Percentiles rank a stretch among this genome's conserved stretches.
Conservation (phyloP, 768 basidiomycete species). For the Agaricus blazei region DNA sequence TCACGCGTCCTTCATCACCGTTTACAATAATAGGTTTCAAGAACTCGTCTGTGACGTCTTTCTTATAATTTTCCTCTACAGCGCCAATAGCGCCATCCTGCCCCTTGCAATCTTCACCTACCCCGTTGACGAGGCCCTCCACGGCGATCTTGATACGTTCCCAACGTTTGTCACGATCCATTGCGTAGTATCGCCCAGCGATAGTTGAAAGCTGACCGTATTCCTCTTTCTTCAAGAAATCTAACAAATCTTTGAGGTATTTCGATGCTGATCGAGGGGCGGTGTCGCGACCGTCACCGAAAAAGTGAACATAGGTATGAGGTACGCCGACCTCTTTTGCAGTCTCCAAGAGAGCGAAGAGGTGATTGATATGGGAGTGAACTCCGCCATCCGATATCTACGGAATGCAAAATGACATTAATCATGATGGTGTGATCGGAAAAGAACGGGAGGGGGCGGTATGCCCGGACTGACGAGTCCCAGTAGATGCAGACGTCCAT, state of each 20-base stretch:
- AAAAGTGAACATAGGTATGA: constrained; percentile 87
- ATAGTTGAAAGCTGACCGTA: constrained; percentile 82
- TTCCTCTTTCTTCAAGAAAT: constrained; percentile 72
- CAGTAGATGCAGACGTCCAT: constrained; percentile 82
- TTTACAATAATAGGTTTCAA: constrained; percentile 91
- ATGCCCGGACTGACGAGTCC: constrained; percentile 57
- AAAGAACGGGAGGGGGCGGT: not conserved
- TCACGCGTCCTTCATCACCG: constrained; percentile 72
- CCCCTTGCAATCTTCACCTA: constrained; percentile 45
- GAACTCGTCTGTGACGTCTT: constrained; percentile 92
- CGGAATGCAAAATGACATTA: not conserved
- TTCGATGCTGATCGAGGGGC: constrained; percentile 78
- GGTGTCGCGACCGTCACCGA: constrained; percentile 93
- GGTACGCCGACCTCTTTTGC: constrained; percentile 85
- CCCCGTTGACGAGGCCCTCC: constrained; percentile 77
- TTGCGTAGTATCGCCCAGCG: constrained; percentile 90
- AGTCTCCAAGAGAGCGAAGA: constrained; percentile 85
- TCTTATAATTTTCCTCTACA: constrained; percentile 73
- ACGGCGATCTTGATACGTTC: constrained; percentile 88
- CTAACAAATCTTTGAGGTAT: constrained; percentile 72
- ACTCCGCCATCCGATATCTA: constrained; percentile 94
- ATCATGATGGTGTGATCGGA: not conserved
- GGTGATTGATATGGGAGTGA: constrained; percentile 91
- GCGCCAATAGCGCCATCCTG: constrained; percentile 55
- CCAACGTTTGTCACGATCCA: constrained; percentile 98